Evolutionary conservation across 2,329 filamentous ascomycete species (phyloP), one percentile per base, ranked within the genome.

Genomic region (Colletotrichum godetiae): DNA sequence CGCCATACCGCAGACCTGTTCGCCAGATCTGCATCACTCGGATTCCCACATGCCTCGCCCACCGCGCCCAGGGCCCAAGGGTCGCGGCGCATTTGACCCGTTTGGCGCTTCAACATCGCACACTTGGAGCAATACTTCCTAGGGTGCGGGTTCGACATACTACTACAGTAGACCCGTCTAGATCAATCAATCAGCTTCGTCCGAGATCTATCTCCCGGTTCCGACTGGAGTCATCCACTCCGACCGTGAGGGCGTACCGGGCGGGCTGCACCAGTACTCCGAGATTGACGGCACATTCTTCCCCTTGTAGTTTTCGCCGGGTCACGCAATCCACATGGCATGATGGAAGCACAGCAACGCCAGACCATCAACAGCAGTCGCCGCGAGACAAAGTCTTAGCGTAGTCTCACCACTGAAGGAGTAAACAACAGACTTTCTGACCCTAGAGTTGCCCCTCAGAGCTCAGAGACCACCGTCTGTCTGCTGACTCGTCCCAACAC

Each of bases 401-500:
- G 53, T 13, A 52, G 69, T 69, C 68, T 62, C 68, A 52, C 33
- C 35, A 61, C 10, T 31, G 49, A 29, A 61, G 13, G 24, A 31
- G 35, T 52, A 19, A 35, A 53, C n/a, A 29, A 35, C 13, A 13
- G 49, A 3, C 12, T 29, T 27, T 42, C n/a, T n/a, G 19, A 46
- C 19, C 46, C 11, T 13, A 31, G 7, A 49, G 42, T 49, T 49
- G 19, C 1, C 19, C 19, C 19, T 49, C 42, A 0, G 42, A 49
- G 42, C 42, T 49, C 19, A 22, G 42, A 49, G 42, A 5, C 19
- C 57, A 49, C 33, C 68, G 55, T 49, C 31, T 37, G 46, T 24
- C 49, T 49, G 35, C 63, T 72, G 52, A 62, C 64, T 72, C 69
- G 55, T 70, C 70, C 70, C 59, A 70, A 35, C 35, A 60, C 15